Percentiles rank a stretch among this genome's conserved stretches.
phyloP scores from a whole-genome alignment of 805 yeast species.

The Lipomyces spencermartinsiae region DNA sequence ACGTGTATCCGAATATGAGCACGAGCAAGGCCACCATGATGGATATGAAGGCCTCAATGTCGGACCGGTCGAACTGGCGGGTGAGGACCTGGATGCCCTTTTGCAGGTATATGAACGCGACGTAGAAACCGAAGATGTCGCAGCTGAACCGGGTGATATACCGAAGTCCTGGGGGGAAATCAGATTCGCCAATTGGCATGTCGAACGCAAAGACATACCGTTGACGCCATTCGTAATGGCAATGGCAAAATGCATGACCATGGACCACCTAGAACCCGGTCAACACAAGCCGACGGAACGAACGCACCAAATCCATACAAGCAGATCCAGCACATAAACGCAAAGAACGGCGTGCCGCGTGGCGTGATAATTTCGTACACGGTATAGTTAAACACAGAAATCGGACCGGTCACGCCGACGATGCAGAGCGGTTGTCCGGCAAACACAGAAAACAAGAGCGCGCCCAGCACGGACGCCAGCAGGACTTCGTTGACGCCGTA shows the following conservation, averaged over 20 bases:
- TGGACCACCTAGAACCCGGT: constrained; percentile 65
- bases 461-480: constrained; percentile 83
- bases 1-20: constrained; percentile 74
- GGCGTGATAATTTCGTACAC: constrained; percentile 74
- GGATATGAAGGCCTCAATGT: constrained; percentile 60
- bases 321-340: constrained; percentile 95
- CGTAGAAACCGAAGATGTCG: constrained; percentile 91
- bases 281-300: too few relatives aligned
- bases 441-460: constrained; percentile 82
- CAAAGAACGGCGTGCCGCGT: constrained; percentile 63
- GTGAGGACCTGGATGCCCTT: constrained; percentile 86
- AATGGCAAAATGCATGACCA: constrained; percentile 76
- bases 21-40: constrained; percentile 76
- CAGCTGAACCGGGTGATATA: constrained; percentile 34
- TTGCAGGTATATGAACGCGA: constrained; percentile 83
- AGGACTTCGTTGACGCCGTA: constrained; percentile 93
- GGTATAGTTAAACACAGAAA: constrained; percentile 88
- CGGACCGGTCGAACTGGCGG: constrained; percentile 63
- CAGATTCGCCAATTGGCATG: background rate
- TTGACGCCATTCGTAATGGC: constrained; percentile 73
- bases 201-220: constrained; percentile 50
- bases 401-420: constrained; percentile 98
- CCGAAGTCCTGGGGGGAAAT: constrained; percentile 2
- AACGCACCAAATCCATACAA: constrained; percentile 48
- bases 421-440: constrained; percentile 92